phyloP scores from a whole-genome alignment of 306 rosid species.

The Ormosia semicastrata region DNA sequence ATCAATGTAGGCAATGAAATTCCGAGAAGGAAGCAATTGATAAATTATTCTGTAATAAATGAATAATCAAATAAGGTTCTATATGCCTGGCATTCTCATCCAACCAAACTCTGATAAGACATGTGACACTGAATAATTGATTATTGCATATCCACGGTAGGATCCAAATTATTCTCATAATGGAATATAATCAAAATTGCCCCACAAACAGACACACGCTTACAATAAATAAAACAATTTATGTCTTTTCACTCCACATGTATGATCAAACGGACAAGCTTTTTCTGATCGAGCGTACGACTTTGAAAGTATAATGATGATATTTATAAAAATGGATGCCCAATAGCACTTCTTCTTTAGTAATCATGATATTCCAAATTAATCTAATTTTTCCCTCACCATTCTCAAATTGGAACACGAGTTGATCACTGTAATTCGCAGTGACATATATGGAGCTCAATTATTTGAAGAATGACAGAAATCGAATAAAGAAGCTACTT shows the following conservation, averaged over 20 bases:
- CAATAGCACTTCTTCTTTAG: background rate
- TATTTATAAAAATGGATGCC: background rate
- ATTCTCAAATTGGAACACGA: background rate
- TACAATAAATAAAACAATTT: background rate
- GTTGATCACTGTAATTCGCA: background rate
- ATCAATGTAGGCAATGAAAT: constrained; percentile 28
- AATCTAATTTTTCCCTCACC: background rate
- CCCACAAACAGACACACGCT: constrained; percentile 3
- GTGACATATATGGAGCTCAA: background rate
- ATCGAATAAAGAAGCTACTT: background rate
- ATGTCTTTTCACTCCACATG: background rate
- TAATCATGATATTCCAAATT: constrained; percentile 9
- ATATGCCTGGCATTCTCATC: constrained; percentile 13
- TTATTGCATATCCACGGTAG: constrained; percentile 22
- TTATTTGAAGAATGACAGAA: background rate
- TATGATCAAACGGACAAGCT: background rate
- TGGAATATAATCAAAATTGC: constrained; percentile 21
- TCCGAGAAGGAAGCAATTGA: background rate
- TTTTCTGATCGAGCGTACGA: constrained; percentile 13
- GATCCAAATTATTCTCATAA: constrained; percentile 9
- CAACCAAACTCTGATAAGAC: constrained; percentile 42
- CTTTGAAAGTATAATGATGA: background rate
- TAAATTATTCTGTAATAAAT: background rate
- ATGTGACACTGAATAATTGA: constrained; percentile 40
- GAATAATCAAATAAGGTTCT: background rate